Conservation (phyloP, 305 asterid genomes). For the Rubia tinctorum region DNA sequence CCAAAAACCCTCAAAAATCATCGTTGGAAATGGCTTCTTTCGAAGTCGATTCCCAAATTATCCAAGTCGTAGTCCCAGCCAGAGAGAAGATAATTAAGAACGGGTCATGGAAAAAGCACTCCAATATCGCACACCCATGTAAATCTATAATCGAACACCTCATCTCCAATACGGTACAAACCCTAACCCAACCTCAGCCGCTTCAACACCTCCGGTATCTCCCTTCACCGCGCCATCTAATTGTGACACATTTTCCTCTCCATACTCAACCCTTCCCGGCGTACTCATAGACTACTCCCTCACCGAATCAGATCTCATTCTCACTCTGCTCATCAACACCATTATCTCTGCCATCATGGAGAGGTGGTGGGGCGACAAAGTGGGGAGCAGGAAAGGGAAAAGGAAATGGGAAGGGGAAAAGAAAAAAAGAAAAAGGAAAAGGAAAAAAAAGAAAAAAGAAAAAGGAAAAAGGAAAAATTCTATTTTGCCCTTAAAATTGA, state of each 20-base stretch:
- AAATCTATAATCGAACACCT: conserved; percentile 81
- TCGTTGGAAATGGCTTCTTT: conserved; percentile 88
- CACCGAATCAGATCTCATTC: conserved; percentile 66
- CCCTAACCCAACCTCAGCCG: conserved; percentile 32
- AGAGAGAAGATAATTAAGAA: conserved; percentile 80
- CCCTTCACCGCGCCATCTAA: conserved; percentile 58
- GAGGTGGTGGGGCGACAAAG: no score
- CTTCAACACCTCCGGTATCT: conserved; percentile 59
- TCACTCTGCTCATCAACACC: conserved; percentile 73
- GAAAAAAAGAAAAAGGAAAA: no score
- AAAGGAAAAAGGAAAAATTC: no score
- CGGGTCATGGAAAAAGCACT: conserved; percentile 94
- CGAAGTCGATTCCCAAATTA: conserved; percentile 95
- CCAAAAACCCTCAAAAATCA: background rate
- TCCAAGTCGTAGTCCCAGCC: conserved; percentile 62
- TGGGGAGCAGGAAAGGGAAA: no score
- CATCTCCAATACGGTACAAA: conserved; percentile 40
- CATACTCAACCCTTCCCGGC: conserved; percentile 44
- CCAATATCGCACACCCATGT: conserved; percentile 87
- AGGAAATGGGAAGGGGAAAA: no score
- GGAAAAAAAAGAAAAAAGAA: no score
- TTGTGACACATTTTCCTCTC: conserved; percentile 28
- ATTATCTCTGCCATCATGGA: conserved; percentile 32
- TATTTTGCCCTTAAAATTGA: no score
- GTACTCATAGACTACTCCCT: conserved; percentile 71